phyloP scores from a whole-genome alignment of 1,139 yeast species.

The Kodamaea sp. region DNA sequence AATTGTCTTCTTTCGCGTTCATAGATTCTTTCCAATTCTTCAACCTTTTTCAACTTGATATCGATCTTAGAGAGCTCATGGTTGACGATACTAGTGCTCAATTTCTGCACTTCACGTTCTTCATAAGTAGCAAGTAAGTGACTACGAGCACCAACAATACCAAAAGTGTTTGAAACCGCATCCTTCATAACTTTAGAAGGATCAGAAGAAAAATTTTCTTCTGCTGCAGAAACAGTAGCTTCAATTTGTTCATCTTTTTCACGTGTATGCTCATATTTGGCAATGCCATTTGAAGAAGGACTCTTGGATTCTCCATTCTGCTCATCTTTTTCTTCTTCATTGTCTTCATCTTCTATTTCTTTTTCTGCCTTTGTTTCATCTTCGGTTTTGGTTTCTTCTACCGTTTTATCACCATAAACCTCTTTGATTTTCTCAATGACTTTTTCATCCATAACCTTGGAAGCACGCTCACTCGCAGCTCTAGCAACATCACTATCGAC shows the following conservation, averaged over 20 bases:
- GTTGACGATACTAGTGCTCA: slow-evolving; percentile 59
- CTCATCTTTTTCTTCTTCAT: slow-evolving; percentile 11
- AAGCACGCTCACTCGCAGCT: slow-evolving; percentile 71
- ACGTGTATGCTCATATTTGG: neutral
- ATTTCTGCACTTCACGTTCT: slow-evolving; percentile 70
- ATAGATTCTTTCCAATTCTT: slow-evolving; percentile 69
- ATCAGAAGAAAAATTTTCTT: slow-evolving; percentile 11
- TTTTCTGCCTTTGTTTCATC: slow-evolving; percentile 8
- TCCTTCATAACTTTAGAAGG: slow-evolving; percentile 29
- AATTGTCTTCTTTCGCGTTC: slow-evolving; percentile 75
- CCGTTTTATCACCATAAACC: slow-evolving; percentile 16
- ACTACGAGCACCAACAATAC: slow-evolving; percentile 75
- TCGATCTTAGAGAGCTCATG: slow-evolving; percentile 74
- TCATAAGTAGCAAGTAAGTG: slow-evolving; percentile 80
- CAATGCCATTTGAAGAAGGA: neutral
- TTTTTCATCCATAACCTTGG: slow-evolving; percentile 52
- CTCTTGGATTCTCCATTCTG: neutral
- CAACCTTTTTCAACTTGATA: slow-evolving; percentile 66
- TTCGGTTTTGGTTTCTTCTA: slow-evolving; percentile 4
- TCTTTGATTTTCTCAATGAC: slow-evolving; percentile 36
- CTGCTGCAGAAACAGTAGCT: slow-evolving; percentile 11
- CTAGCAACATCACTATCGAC: slow-evolving; percentile 86
- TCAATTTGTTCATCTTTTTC: slow-evolving; percentile 9
- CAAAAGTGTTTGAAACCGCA: slow-evolving; percentile 55
- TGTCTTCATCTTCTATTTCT: slow-evolving; percentile 7